Evolutionary conservation across 305 asterid species (phyloP).

Genomic region (Fraxinus sp.): DNA sequence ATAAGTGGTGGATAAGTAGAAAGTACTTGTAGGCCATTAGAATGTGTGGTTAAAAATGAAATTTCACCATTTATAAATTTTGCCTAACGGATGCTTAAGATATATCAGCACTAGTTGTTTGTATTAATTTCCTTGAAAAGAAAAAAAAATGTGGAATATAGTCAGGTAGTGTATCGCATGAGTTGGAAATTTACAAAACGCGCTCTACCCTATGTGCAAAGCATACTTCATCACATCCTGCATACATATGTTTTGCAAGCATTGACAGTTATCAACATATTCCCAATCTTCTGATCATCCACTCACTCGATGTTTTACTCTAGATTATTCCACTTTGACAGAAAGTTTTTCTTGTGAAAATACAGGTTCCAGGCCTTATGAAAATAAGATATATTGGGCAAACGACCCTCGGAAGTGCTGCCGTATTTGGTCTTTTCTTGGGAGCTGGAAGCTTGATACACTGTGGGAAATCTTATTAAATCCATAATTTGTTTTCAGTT

Average conservation of each 20-base stretch:
- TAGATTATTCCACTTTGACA: not conserved
- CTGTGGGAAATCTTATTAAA: slow-evolving; percentile 77
- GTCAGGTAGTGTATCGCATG: not conserved
- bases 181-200: not conserved
- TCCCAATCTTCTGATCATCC: not conserved
- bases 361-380: slow-evolving; percentile 80
- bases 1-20: not conserved
- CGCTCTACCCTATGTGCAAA: not conserved
- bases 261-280: not conserved
- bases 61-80: not conserved
- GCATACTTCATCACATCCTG: not conserved
- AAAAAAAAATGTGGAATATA: not conserved
- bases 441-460: slow-evolving; percentile 96
- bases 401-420: slow-evolving; percentile 86
- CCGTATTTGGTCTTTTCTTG: slow-evolving; percentile 80
- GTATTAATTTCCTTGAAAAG: not conserved
- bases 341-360: slow-evolving; percentile 9
- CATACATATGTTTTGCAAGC: not conserved
- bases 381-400: slow-evolving; percentile 83
- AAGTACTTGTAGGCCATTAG: not conserved
- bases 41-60: not conserved
- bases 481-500: not conserved
- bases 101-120: not conserved
- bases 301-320: not conserved
- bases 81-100: not conserved